Conservation (phyloP, 2,329 filamentous ascomycete genomes). For the Pseudogymnoascus verrucosus region DNA sequence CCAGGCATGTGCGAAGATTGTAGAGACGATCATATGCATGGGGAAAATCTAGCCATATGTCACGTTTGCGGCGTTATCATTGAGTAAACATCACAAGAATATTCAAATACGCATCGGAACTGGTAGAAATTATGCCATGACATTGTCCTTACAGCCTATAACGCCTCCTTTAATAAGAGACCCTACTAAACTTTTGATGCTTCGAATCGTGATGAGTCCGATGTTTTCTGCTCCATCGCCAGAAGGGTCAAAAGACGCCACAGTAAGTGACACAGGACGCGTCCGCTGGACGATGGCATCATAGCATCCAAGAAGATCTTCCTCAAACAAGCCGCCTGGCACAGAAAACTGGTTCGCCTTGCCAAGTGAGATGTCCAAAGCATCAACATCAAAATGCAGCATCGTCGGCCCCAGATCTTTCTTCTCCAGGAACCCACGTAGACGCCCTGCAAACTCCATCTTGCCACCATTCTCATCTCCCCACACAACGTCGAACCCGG, state of each 20-base stretch:
- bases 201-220: background rate
- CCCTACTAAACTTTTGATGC: background rate
- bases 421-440: conserved; percentile 12
- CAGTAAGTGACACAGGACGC: conserved; percentile 2
- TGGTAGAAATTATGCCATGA: background rate
- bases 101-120: background rate
- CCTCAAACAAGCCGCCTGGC: conserved; percentile 27
- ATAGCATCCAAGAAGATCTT: conserved; percentile 19
- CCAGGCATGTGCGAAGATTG: background rate
- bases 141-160: background rate
- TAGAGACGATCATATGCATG: background rate
- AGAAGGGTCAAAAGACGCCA: conserved; percentile 10
- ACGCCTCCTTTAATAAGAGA: background rate
- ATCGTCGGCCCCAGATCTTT: conserved; percentile 19
- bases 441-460: conserved; percentile 17
- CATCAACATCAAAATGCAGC: conserved; percentile 32
- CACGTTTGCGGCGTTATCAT: background rate
- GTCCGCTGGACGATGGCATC: background rate
- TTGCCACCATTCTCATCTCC: conserved; percentile 15
- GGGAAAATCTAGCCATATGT: background rate
- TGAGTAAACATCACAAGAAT: background rate
- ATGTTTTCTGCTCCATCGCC: conserved; percentile 4
- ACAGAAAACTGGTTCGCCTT: conserved; percentile 31
- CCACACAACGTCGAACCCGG: conserved; percentile 27
- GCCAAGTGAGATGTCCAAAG: conserved; percentile 28